phyloP scores from a whole-genome alignment of 495 filamentous ascomycete species.

The Penicillium subrubescens region DNA sequence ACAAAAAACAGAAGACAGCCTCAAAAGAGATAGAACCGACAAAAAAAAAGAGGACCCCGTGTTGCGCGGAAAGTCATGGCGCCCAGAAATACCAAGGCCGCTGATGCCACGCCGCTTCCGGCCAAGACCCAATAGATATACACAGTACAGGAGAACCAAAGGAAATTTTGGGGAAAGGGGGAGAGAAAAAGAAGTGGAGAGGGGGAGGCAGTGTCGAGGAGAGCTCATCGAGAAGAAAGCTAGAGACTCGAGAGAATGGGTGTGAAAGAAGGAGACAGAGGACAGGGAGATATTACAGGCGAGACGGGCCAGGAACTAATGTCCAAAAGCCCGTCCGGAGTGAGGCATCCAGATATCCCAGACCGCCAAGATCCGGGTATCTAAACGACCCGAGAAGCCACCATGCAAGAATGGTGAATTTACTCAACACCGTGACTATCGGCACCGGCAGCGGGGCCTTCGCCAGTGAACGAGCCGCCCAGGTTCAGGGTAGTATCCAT shows the following conservation, averaged over 20 bases:
- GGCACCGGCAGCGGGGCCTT: conserved; percentile 28
- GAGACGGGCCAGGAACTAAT: conserved; percentile 12
- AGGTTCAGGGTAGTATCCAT: conserved; percentile 75
- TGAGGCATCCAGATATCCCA: neutral
- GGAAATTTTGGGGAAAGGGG: conserved; percentile 5
- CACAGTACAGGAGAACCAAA: conserved; percentile 16
- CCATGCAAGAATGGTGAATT: neutral
- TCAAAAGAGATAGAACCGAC: neutral
- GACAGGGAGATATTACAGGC: conserved; percentile 14
- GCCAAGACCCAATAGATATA: conserved; percentile 33
- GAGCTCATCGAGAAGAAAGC: conserved; percentile 1
- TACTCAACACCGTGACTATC: conserved; percentile 48
- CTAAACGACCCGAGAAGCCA: neutral
- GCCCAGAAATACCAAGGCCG: conserved; percentile 42
- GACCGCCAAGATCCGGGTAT: neutral
- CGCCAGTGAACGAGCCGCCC: conserved; percentile 47
- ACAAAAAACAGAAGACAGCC: conserved; percentile 24
- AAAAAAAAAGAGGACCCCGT: neutral
- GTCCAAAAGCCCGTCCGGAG: conserved; percentile 12
- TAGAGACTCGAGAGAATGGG: conserved; percentile 12
- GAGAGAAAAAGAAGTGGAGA: conserved; percentile 9
- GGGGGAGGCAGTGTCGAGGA: conserved; percentile 1
- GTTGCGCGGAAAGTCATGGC: conserved; percentile 32
- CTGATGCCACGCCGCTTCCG: conserved; percentile 13
- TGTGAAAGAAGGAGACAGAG: conserved; percentile 8